Evolutionary conservation across 1,284 basidiomycete genomes (phyloP), one percentile per base, ranked within the genome.

Genomic region (Ganoderma meredithae): DNA sequence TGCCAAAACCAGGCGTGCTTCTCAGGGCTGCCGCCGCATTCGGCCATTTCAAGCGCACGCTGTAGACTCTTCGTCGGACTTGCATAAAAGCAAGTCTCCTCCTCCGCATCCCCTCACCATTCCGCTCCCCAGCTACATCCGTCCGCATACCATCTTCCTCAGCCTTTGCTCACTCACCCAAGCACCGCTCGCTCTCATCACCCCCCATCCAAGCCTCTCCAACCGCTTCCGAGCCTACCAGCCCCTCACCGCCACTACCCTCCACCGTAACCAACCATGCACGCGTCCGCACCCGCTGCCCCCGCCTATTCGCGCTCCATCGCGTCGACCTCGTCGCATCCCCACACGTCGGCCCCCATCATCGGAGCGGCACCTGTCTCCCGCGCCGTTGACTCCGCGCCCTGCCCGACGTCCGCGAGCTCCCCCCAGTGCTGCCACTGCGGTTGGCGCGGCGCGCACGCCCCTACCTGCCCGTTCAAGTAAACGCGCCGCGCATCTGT

Each of bases 371-470:
- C 63, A 10, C 69, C 71, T 71, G 71, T 65, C 60, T 70, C 73
- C 62, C 55, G 66, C 64, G 66, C 67, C 60, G 63, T 71, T 63
- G 62, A 64, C 40, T 64, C 71, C 31, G 71, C 71, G 43, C 63
- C 71, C 15, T 65, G 75, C 64, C 73, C 72, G 59, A 77, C 69
- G 73, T 76, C 77, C 75, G 76, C 69, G 86, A 84, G 69, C 80
- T 81, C 86, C 25, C 90, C 90, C 70, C 90, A 92, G 77, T 92
- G 91, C 82, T 91, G 89, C 83, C 90, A 91, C 77, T 92, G 91
- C 71, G 90, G 90, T 71, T 90, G 83, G 83, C 88, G 90, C 73
- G 90, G 90, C 58, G 76, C 81, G 66, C 90, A 92, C 76, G 80
- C 87, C n/a, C 86, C 87, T 52, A 84, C 81, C 76, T 92, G 90